phyloP scores from a whole-genome alignment of 2,329 filamentous ascomycete genomes.

The Furcasterigmium furcatum region DNA sequence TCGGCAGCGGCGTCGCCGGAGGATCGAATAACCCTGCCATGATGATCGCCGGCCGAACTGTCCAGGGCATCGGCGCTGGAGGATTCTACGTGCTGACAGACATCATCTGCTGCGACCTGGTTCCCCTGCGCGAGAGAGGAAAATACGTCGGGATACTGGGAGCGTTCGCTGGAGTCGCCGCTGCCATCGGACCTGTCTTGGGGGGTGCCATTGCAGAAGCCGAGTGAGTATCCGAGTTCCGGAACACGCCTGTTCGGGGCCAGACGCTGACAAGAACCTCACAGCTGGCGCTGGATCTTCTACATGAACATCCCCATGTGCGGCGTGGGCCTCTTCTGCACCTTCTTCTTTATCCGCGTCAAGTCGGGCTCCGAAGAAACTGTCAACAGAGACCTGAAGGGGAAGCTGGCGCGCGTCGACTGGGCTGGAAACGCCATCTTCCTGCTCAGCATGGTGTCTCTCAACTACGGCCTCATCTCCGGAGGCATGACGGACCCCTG shows the following conservation, averaged over 20 bases:
- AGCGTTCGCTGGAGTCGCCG: slow-evolving; percentile 27
- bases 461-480: slow-evolving; percentile 24
- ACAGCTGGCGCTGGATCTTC: slow-evolving; percentile 45
- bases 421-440: slow-evolving; percentile 35
- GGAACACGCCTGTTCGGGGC: no score
- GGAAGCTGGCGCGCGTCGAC: slow-evolving; percentile 29
- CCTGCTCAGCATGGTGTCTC: slow-evolving; percentile 26
- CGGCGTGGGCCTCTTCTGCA: slow-evolving; percentile 13
- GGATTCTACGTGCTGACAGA: slow-evolving; percentile 16
- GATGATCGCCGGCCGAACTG: slow-evolving; percentile 35
- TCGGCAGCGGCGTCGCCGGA: slow-evolving; percentile 18
- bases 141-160: slow-evolving; percentile 31
- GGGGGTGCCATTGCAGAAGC: slow-evolving; percentile 22
- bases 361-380: slow-evolving; percentile 4
- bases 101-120: slow-evolving; percentile 36
- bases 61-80: slow-evolving; percentile 37
- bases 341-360: slow-evolving; percentile 19
- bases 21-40: slow-evolving; percentile 19
- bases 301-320: slow-evolving; percentile 33
- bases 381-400: no score
- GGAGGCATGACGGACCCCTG: slow-evolving; percentile 69
- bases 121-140: slow-evolving; percentile 41
- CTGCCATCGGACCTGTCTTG: slow-evolving; percentile 27
- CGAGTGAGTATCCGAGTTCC: no score
- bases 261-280: slow-evolving; percentile 18